These are phyloP conservation scores for Alternaria sp. DNA, from an alignment of 2,329 filamentous ascomycete genomes.

Conservation along the genomic window DNA sequence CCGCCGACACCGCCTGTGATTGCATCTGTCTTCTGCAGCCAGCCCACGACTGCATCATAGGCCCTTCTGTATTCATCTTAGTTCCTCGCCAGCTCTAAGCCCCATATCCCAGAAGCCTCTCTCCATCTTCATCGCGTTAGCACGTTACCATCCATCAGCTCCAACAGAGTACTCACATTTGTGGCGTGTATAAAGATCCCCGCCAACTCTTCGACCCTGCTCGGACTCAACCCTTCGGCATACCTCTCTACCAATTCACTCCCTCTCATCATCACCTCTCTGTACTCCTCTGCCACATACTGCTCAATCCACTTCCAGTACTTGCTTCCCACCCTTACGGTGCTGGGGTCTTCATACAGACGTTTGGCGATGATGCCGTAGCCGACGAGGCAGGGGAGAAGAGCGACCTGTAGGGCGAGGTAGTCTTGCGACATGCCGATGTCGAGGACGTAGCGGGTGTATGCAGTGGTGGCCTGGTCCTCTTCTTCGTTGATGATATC, in stretches of 20 bases:
- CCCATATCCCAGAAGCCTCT: slow-evolving; percentile 79
- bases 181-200: slow-evolving; percentile 88
- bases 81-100: slow-evolving; percentile 32
- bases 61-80: background rate
- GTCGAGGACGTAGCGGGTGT: slow-evolving; percentile 85
- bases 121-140: slow-evolving; percentile 66
- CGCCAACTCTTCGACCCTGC: slow-evolving; percentile 80
- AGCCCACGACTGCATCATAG: background rate
- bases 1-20: background rate
- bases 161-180: slow-evolving; percentile 63
- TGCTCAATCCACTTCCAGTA: slow-evolving; percentile 95
- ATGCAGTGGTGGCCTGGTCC: slow-evolving; percentile 80
- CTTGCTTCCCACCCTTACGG: slow-evolving; percentile 68
- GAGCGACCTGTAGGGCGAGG: slow-evolving; percentile 82
- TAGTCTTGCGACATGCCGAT: slow-evolving; percentile 87
- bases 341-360: slow-evolving; percentile 69
- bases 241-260: slow-evolving; percentile 78
- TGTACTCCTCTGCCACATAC: slow-evolving; percentile 83
- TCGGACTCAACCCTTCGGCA: slow-evolving; percentile 74
- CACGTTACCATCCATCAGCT: slow-evolving; percentile 3
- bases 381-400: slow-evolving; percentile 89
- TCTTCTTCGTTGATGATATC: slow-evolving; percentile 79
- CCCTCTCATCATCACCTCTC: slow-evolving; percentile 73
- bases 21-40: background rate
- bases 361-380: slow-evolving; percentile 81